phyloP scores from a whole-genome alignment of 805 yeast species.

The Kluyveromyces nonfermentans region DNA sequence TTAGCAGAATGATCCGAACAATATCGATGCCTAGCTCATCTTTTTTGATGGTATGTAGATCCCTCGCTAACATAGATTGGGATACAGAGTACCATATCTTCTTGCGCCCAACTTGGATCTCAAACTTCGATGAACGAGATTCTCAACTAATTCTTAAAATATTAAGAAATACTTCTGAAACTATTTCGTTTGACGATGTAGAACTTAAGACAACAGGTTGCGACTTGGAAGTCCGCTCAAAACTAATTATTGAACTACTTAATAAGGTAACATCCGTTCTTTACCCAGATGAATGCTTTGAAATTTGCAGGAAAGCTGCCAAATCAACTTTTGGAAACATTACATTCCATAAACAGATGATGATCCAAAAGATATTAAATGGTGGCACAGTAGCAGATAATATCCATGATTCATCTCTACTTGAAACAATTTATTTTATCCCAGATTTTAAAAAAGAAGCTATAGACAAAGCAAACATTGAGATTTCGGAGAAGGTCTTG shows the following conservation, averaged over 20 bases:
- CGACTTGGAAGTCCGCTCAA: not conserved
- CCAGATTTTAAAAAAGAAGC: not conserved
- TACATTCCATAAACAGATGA: not conserved
- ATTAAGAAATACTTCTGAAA: not conserved
- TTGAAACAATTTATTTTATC: not conserved
- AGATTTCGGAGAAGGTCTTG: not conserved
- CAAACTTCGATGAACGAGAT: not conserved
- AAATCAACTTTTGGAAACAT: not conserved
- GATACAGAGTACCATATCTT: not conserved
- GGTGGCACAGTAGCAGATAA: not conserved
- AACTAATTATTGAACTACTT: not conserved
- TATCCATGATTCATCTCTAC: not conserved
- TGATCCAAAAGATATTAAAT: not conserved
- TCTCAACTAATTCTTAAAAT: not conserved
- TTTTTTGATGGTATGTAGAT: not conserved
- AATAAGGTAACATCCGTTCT: not conserved
- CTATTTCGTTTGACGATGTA: not conserved
- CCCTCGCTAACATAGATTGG: not conserved
- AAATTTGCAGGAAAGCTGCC: not conserved
- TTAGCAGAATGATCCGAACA: not conserved
- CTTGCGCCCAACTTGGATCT: not conserved
- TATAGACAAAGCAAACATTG: not conserved
- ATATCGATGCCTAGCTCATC: not conserved
- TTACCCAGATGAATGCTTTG: constrained; percentile 2
- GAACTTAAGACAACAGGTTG: not conserved